Conservation (phyloP, 164 flowering plant genomes). For the Tetrastigma voinierianum region DNA sequence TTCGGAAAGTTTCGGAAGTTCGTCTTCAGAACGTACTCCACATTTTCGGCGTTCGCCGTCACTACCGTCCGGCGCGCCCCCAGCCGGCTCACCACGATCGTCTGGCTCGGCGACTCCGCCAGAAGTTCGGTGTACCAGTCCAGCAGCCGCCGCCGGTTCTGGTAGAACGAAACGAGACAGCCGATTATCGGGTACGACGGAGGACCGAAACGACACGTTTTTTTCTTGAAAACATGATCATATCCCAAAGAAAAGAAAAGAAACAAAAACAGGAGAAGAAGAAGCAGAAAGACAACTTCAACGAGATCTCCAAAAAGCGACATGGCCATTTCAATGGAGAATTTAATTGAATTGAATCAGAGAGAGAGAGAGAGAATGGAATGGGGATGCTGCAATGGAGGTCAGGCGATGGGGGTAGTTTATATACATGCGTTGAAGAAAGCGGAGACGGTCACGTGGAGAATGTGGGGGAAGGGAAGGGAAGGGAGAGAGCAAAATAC, state of each 20-base stretch:
- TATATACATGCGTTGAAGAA: no score
- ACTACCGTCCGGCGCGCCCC: conserved; percentile 62
- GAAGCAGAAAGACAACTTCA: no score
- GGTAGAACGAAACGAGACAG: conserved; percentile 58
- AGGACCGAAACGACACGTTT: conserved; percentile 21
- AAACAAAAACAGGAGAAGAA: not conserved
- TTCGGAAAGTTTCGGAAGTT: conserved; percentile 79
- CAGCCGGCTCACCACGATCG: conserved; percentile 52
- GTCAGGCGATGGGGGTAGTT: no score
- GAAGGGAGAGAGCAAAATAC: no score
- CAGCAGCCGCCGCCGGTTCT: conserved; percentile 55
- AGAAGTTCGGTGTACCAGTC: conserved; percentile 82
- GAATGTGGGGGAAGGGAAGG: no score
- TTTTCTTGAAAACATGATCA: no score
- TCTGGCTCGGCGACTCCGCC: conserved; percentile 48
- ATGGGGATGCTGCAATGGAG: no score
- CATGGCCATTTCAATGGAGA: no score
- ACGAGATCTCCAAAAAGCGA: no score
- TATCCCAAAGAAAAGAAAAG: not conserved
- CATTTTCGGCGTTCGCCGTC: conserved; percentile 80
- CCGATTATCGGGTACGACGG: conserved; percentile 63
- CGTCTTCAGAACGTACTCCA: conserved; percentile 74
- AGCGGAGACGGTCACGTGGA: no score
- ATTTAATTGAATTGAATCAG: no score
- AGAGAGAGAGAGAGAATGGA: no score